Base-by-base conservation (phyloP, 2,329 filamentous ascomycete genomes). In the Capronia americana region DNA sequence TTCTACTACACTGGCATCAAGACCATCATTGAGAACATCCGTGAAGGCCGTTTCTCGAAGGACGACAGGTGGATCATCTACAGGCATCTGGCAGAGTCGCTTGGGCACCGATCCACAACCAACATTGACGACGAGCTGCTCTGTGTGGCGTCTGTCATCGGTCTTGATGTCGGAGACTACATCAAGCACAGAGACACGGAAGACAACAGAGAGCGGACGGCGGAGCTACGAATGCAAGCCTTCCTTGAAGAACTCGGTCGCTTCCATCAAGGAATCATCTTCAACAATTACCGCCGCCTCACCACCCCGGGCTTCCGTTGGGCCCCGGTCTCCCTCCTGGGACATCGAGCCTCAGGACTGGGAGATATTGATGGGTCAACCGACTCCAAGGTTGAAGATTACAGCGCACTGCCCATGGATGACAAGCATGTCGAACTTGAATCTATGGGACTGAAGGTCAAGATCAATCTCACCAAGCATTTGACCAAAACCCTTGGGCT, bases 201-300 rank as follows among this genome's bases (percentile, higher is more conserved):
- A 12, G 48, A 53, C 48, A 53, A 53, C 26, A 23, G 48, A 6
- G 48, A 53, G 48, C 48, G 48, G 3, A 53, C 48, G 23, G 48
- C 48, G 14, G 48, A 53, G 26, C 48, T 53, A 53, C 48, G 48
- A 28, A 53, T 53, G 48, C 48, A 53, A 53, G 48, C 48, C 20
- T 53, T 53, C 20, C 48, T 53, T 12, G 48, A 53, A 53, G 23
- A 53, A 26, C 48, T 53, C 20, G 48, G 20, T 11, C 48, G 48
- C 48, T 53, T 53, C 48, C 48, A 26, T 28, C 48, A 53, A n/a
- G 48, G 48, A 12, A 53, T 53, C 14, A 53, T 53, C 26, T 53
- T 53, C 48, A 53, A 26, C 26, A 53, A 53, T n/a, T 53, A 26
- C 20, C 48, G 48, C 48, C 48, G 48, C 10, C 48, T 53, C 48